A percentile compares a stretch with the other conserved stretches of the same genome.
Evolutionary conservation across 352 stramenopile species (phyloP).

Genomic region (Phytopythium boreale): DNA sequence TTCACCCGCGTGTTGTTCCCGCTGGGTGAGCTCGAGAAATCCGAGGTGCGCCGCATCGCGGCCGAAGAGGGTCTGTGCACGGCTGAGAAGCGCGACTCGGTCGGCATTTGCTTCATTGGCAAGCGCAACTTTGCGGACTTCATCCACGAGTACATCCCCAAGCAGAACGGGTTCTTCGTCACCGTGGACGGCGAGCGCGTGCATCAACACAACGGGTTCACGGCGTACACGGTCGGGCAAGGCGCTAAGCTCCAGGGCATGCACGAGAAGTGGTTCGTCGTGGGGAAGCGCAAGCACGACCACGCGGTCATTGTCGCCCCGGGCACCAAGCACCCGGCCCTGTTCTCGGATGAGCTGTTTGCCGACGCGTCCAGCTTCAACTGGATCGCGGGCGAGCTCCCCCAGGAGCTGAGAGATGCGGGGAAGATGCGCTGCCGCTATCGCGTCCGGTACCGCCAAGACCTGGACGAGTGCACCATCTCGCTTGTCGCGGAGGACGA

Average conservation of each 20-base stretch:
- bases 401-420: constrained; percentile 32
- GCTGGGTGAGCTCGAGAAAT: constrained; percentile 91
- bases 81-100: constrained; percentile 93
- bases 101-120: constrained; percentile 99
- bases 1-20: constrained; percentile 93
- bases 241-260: constrained; percentile 89
- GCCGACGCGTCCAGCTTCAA: constrained; percentile 79
- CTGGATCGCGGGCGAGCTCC: constrained; percentile 80
- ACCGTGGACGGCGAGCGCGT: constrained; percentile 60
- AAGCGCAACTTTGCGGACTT: constrained; percentile 93
- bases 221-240: constrained; percentile 93
- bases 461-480: constrained; percentile 57
- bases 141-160: constrained; percentile 90
- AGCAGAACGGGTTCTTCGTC: constrained; percentile 76
- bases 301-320: constrained; percentile 85
- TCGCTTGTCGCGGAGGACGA: constrained; percentile 48
- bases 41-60: constrained; percentile 90
- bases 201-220: constrained; percentile 73
- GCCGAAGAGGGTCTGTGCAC: constrained; percentile 76
- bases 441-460: constrained; percentile 78
- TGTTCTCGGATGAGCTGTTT: constrained; percentile 88
- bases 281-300: constrained; percentile 69
- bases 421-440: constrained; percentile 68
- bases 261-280: constrained; percentile 89
- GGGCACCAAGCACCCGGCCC: constrained; percentile 87